A percentile compares a stretch with the other conserved stretches of the same genome.
phyloP scores from a whole-genome alignment of 2,329 filamentous ascomycete genomes.

The Xylariaceae sp. region DNA sequence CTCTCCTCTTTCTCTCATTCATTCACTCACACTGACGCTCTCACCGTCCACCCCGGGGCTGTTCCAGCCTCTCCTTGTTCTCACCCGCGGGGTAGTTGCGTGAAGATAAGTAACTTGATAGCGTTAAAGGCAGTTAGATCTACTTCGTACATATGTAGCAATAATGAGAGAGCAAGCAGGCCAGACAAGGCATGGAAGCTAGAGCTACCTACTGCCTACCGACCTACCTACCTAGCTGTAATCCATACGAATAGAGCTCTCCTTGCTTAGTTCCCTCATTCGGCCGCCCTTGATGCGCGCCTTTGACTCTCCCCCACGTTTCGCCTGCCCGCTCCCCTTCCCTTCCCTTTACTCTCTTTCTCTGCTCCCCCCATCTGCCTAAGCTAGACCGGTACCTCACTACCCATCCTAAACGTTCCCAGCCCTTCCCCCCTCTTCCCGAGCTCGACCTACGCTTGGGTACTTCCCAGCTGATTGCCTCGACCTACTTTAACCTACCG shows the following conservation, averaged over 20 bases:
- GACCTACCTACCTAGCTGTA: neutral
- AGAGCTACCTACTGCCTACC: neutral
- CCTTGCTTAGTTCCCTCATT: slow-evolving; percentile 2
- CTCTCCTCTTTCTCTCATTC: neutral
- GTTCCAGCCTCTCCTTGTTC: slow-evolving; percentile 19
- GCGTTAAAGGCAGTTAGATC: slow-evolving; percentile 1
- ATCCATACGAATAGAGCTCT: neutral
- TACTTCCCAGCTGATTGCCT: slow-evolving; percentile 6
- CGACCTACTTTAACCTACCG: neutral
- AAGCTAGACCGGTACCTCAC: neutral
- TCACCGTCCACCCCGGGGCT: slow-evolving; percentile 19
- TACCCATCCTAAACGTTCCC: too few species aligned
- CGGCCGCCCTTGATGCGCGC: slow-evolving; percentile 1
- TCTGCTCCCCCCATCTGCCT: slow-evolving; percentile 7
- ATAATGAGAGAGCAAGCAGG: slow-evolving; percentile 1
- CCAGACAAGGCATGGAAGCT: slow-evolving; percentile 6
- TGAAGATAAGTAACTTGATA: slow-evolving; percentile 10
- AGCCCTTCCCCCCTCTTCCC: too few species aligned
- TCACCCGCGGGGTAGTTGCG: slow-evolving; percentile 12
- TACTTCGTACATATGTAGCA: neutral
- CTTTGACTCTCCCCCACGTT: slow-evolving; percentile 9
- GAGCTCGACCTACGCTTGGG: too few species aligned
- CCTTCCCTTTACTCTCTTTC: neutral
- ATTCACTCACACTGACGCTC: neutral
- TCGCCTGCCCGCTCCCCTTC: slow-evolving; percentile 3